Percentiles rank a stretch among this genome's conserved stretches.
Conservation (phyloP, 1,139 yeast genomes). For the Candida sojae region DNA sequence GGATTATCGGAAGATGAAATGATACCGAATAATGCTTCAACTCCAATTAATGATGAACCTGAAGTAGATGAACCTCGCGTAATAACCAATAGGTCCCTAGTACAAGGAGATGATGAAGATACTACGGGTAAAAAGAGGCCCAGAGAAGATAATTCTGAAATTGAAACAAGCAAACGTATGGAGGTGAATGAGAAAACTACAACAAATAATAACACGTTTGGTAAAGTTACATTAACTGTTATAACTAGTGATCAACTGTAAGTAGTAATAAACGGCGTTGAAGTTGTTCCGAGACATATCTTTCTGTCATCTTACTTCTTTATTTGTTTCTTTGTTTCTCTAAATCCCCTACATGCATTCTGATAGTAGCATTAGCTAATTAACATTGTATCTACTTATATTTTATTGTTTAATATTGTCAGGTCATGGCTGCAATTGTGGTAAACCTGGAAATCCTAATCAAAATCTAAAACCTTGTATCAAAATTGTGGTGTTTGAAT, state of each 20-base stretch:
- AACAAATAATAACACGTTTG: slow-evolving; percentile 7
- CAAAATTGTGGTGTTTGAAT: no score
- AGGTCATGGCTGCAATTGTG: no score
- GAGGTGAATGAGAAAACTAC: slow-evolving; percentile 10
- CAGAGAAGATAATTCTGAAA: slow-evolving; percentile 18
- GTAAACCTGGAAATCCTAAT: no score
- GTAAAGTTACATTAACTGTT: slow-evolving; percentile 4
- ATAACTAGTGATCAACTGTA: slow-evolving; percentile 6
- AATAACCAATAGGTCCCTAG: neutral
- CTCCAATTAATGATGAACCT: slow-evolving; percentile 26
- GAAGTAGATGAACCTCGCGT: slow-evolving; percentile 13
- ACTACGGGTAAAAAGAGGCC: slow-evolving; percentile 18
- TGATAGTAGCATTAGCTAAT: no score
- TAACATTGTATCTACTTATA: no score
- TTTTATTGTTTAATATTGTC: no score
- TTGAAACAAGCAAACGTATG: slow-evolving; percentile 2
- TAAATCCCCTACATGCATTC: no score
- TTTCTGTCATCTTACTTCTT: no score
- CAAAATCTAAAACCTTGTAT: no score
- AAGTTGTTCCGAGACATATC: no score
- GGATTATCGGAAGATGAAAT: slow-evolving; percentile 27
- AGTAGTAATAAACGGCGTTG: no score
- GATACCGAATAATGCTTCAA: slow-evolving; percentile 26
- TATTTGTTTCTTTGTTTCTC: no score
- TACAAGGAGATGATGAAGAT: neutral